Evolutionary conservation across 2,329 filamentous ascomycete species (phyloP).

Genomic region (Fusarium secorum): DNA sequence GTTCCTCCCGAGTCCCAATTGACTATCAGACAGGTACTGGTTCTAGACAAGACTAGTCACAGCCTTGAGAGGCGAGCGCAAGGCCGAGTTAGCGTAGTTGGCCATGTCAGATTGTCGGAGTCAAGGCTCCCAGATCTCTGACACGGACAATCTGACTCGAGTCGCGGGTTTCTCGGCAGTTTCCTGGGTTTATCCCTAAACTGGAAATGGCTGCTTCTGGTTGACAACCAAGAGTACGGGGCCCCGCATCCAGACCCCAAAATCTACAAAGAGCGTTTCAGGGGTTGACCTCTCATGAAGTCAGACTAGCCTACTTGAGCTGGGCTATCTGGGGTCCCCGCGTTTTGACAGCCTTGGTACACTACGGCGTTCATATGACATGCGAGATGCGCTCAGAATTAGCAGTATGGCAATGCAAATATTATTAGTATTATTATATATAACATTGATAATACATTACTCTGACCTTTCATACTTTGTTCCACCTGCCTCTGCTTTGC

Average conservation of each 20-base stretch:
- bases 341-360: not conserved
- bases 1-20: no score
- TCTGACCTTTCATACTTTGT: accelerated
- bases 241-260: not conserved
- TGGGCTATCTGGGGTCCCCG: not conserved
- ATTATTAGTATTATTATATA: no score
- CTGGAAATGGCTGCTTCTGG: not conserved
- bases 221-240: not conserved
- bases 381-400: no score
- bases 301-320: not conserved
- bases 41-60: not conserved
- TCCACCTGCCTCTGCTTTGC: accelerated
- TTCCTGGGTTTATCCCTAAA: not conserved
- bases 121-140: not conserved
- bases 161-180: not conserved
- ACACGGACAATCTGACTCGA: not conserved
- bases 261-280: not conserved
- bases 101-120: not conserved
- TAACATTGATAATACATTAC: not conserved
- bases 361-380: no score
- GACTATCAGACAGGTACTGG: accelerated
- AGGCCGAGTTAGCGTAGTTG: accelerated
- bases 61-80: not conserved
- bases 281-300: accelerated
- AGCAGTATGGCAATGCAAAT: no score